Conservation (phyloP, 2,329 filamentous ascomycete genomes). For the Microsporum ferrugineum region DNA sequence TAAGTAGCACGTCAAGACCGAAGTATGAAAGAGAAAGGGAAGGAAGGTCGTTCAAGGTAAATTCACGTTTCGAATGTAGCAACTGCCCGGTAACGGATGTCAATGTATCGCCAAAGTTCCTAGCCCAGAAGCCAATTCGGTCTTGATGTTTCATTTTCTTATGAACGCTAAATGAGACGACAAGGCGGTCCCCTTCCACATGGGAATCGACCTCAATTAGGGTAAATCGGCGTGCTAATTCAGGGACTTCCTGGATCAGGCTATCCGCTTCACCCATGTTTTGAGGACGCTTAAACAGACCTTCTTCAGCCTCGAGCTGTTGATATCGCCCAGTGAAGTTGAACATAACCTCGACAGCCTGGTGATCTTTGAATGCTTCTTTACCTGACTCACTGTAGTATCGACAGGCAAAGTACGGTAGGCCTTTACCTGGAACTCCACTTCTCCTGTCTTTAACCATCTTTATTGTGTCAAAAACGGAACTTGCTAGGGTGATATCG, state of each 20-base stretch:
- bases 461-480: constrained; percentile 24
- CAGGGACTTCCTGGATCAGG: constrained; percentile 31
- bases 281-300: constrained; percentile 34
- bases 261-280: constrained; percentile 36
- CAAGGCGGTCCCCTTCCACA: constrained; percentile 35
- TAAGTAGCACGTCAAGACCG: constrained; percentile 27
- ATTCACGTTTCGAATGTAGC: constrained; percentile 17
- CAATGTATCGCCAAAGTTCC: constrained; percentile 27
- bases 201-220: constrained; percentile 44
- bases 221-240: constrained; percentile 31
- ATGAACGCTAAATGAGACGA: constrained; percentile 43
- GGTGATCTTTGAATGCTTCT: constrained; percentile 25
- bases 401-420: constrained; percentile 28
- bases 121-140: constrained; percentile 35
- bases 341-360: constrained; percentile 34
- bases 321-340: constrained; percentile 31
- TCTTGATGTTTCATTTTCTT: constrained; percentile 38
- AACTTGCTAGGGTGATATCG: constrained; percentile 16
- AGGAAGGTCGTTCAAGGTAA: constrained; percentile 35
- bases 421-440: constrained; percentile 28
- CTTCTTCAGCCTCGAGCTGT: constrained; percentile 36
- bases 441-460: constrained; percentile 31
- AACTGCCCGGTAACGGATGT: constrained; percentile 19
- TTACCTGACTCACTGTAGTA: constrained; percentile 23
- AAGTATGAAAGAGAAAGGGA: constrained; percentile 34